Evolutionary conservation across 495 filamentous ascomycete genomes (phyloP).

Genomic region (Aspergillus affinis): DNA sequence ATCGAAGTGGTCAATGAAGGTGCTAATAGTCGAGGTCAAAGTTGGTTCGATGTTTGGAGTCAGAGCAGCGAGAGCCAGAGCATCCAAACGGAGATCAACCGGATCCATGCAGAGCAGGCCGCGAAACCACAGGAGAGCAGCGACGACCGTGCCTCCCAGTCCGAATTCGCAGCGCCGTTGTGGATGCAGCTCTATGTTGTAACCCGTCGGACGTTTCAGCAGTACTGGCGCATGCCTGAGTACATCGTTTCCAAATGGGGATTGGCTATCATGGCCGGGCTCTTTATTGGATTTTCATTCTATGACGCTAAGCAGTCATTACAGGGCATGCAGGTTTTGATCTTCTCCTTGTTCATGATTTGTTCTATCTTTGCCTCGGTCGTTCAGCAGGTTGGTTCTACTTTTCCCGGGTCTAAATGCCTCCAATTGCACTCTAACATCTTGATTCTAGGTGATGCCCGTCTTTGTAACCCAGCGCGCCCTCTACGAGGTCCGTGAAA

Average conservation of each 20-base stretch:
- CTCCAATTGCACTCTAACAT: constrained; percentile 5
- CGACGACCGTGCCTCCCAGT: constrained; percentile 10
- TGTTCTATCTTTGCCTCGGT: constrained; percentile 54
- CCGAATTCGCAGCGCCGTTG: constrained; percentile 53
- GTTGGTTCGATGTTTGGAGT: constrained; percentile 78
- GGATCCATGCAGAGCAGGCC: constrained; percentile 55
- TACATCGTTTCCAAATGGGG: constrained; percentile 42
- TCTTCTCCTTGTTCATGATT: constrained; percentile 64
- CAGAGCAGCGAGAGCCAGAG: constrained; percentile 62
- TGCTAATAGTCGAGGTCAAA: constrained; percentile 38
- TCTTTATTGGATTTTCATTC: constrained; percentile 68
- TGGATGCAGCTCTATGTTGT: constrained; percentile 46
- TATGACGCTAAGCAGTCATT: constrained; percentile 43
- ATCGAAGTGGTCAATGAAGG: constrained; percentile 64
- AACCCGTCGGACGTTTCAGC: constrained; percentile 43
- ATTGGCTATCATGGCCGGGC: constrained; percentile 27
- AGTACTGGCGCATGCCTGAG: constrained; percentile 55
- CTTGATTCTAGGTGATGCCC: constrained; percentile 57
- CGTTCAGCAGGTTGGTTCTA: constrained; percentile 58
- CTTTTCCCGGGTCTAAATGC: constrained; percentile 5
- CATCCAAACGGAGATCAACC: constrained; percentile 65
- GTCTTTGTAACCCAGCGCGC: constrained; percentile 61
- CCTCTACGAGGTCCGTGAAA: constrained; percentile 68
- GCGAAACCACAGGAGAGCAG: constrained; percentile 40
- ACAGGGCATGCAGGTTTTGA: constrained; percentile 50